Base-by-base conservation (phyloP, 805 yeast species). In the Candida hispaniensis region DNA sequence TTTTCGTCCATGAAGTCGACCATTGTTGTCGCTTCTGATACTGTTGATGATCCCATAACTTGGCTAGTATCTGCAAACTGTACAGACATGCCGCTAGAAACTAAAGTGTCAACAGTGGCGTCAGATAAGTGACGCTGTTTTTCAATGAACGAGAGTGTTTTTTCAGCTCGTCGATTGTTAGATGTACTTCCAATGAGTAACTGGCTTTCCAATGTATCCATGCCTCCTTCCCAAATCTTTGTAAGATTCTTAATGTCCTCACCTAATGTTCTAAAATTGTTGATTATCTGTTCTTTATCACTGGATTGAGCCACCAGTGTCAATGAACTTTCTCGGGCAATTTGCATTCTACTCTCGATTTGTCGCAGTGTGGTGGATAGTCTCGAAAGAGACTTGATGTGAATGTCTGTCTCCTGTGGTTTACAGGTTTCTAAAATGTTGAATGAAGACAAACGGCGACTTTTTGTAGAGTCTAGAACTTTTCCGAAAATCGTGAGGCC, bases 331-430 rank as follows among this genome's bases (percentile, higher is more conserved):
- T 45, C 50, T 13, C 38, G 29, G 19, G 48, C 33, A n/a, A 45
- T 26, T 16, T 47, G 44, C 21, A 47, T 34, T 7, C 49, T 42
- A 10, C 47, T 42, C 18, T 47, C 47, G 10, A 47, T 23, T 32
- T 45, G 46, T 26, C 45, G 39, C 10, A 47, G 39, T 3, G 44
- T 27, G 4, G 34, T 26, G 10, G 41, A 30, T 20, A 44, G 23
- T 14, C 39, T 32, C 22, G 39, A 24, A 10, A 42, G 27, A 18
- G 26, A 32, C 14, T 22, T 16, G 14, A 18, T 26, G 14, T 30
- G 34, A 35, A 17, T 25, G 9, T 34, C 19, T 12, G 19, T 18
- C 17, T 34, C 26, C 18, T 18, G 25, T 18, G 38, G 24, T 11
- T 34, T 26, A 2, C 30, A 26, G 4, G 13, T 11, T 4, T 12